Conservation (phyloP, 768 basidiomycete genomes). For the Mrakia gelida region DNA sequence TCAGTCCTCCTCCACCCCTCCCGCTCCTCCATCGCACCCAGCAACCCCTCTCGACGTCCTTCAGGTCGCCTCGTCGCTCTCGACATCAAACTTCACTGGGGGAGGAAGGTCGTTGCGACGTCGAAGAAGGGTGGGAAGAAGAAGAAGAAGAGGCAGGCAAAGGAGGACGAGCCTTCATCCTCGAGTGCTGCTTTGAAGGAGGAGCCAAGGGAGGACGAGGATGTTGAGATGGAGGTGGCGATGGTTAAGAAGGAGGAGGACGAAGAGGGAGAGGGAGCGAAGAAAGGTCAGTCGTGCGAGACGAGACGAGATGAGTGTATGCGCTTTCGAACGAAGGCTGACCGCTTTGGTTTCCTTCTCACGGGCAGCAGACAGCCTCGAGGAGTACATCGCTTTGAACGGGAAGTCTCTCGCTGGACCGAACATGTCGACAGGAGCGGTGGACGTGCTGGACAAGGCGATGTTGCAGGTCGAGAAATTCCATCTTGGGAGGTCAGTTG, state of each 20-base stretch:
- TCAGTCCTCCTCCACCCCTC: background rate
- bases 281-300: background rate
- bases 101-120: background rate
- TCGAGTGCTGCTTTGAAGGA: background rate
- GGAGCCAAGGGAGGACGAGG: background rate
- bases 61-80: background rate
- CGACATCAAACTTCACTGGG: constrained; percentile 17
- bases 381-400: background rate
- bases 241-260: background rate
- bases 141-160: background rate
- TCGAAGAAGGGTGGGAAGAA: background rate
- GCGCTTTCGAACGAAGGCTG: background rate
- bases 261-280: background rate
- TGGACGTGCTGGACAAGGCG: background rate
- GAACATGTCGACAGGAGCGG: background rate
- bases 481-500: background rate
- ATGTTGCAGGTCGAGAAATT: background rate
- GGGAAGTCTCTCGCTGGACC: background rate
- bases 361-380: background rate
- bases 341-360: background rate
- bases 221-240: background rate
- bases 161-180: background rate
- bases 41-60: background rate
- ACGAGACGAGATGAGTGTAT: background rate
- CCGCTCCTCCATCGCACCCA: background rate